phyloP scores from a whole-genome alignment of 345 rosid species.

The Boechera stricta region DNA sequence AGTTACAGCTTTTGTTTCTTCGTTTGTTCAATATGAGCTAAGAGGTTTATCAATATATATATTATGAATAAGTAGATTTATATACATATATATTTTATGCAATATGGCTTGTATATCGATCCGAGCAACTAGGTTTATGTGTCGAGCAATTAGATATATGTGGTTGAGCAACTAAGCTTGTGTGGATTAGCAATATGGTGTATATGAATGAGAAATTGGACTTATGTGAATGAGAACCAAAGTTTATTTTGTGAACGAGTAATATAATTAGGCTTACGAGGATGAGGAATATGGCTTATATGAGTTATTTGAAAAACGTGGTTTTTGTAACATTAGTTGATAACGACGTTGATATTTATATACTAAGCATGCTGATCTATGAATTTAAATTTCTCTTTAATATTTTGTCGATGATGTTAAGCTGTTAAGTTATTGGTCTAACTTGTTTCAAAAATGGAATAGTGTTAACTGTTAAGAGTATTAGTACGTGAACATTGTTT shows the following conservation, averaged over 20 bases:
- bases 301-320: not conserved
- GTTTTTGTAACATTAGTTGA: not conserved
- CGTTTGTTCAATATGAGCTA: not conserved
- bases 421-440: too few relatives aligned
- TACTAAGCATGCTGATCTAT: too few relatives aligned
- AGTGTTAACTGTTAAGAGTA: too few relatives aligned
- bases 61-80: not conserved
- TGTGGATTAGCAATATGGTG: too few relatives aligned
- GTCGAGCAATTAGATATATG: not conserved
- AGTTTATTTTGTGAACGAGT: too few relatives aligned
- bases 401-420: too few relatives aligned
- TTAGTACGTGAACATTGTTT: too few relatives aligned
- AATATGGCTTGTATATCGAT: not conserved
- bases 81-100: not conserved
- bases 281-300: not conserved
- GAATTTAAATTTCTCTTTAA: too few relatives aligned
- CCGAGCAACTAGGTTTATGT: not conserved
- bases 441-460: too few relatives aligned
- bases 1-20: not conserved
- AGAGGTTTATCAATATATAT: too few relatives aligned
- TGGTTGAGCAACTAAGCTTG: not conserved
- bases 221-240: not conserved
- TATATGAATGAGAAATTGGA: not conserved
- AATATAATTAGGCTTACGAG: not conserved
- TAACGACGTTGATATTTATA: too few relatives aligned